Conservation (phyloP, 2,329 filamentous ascomycete species). For the Sporothrix schenckii region DNA sequence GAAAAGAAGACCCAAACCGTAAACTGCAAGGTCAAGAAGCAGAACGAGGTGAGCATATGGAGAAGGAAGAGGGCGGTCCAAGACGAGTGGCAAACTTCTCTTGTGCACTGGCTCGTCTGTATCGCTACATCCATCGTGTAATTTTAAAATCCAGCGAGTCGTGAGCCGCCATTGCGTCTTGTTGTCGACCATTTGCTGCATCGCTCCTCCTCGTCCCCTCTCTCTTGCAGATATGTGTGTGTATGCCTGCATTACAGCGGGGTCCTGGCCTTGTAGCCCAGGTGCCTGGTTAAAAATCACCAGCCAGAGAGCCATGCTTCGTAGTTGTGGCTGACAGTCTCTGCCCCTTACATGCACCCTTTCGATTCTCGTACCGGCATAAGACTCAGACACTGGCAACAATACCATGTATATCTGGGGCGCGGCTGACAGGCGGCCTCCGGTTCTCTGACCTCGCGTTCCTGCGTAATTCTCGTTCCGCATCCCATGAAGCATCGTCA, state of each 20-base stretch:
- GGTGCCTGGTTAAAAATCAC: neutral
- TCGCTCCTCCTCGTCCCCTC: neutral
- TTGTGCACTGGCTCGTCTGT: neutral
- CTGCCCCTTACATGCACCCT: conserved; percentile 18
- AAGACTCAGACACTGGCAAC: neutral
- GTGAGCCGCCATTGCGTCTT: neutral
- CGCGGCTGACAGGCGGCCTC: conserved; percentile 23
- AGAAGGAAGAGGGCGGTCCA: conserved; percentile 13
- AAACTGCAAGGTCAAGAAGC: conserved; percentile 8
- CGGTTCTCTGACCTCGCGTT: conserved; percentile 14
- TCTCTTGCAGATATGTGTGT: neutral
- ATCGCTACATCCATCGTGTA: neutral
- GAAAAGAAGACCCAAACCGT: neutral
- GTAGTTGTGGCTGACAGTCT: conserved; percentile 3
- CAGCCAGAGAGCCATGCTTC: neutral
- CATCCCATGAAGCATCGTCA: conserved; percentile 7
- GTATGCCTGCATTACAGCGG: no score
- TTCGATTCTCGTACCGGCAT: conserved; percentile 17
- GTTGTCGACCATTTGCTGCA: conserved; percentile 1
- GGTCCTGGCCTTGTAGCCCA: no score
- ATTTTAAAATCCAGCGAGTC: conserved; percentile 12
- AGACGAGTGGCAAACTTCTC: neutral
- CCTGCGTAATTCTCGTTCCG: conserved; percentile 4
- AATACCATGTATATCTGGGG: conserved; percentile 2
- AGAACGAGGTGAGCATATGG: neutral